Percentiles rank a stretch among this genome's conserved stretches.
Conservation (phyloP, 805 yeast genomes). For the Kregervanrija fluxuum region DNA sequence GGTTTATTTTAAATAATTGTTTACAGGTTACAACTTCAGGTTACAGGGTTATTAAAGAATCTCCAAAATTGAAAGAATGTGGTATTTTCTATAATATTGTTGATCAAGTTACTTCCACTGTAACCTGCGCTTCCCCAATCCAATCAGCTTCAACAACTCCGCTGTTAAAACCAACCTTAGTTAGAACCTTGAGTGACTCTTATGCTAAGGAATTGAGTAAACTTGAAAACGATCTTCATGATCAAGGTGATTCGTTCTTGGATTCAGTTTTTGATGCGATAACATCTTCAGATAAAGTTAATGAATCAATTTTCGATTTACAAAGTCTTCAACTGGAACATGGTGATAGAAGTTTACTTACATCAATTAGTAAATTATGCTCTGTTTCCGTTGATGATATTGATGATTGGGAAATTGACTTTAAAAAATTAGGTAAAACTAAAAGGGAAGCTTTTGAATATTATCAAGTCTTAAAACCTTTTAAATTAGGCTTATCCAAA, state of each 20-base stretch:
- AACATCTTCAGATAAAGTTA: constrained; percentile 26
- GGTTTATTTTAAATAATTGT: constrained; percentile 39
- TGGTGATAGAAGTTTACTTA: constrained; percentile 18
- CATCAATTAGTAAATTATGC: constrained; percentile 25
- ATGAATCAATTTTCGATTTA: constrained; percentile 23
- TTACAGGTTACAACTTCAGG: constrained; percentile 31
- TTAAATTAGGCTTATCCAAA: constrained; percentile 31
- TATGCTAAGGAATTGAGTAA: constrained; percentile 22
- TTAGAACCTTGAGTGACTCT: constrained; percentile 21
- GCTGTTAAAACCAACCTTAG: constrained; percentile 16
- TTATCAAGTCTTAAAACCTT: constrained; percentile 17
- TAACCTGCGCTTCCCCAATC: constrained; percentile 2
- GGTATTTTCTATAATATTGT: constrained; percentile 5
- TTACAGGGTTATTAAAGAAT: constrained; percentile 24
- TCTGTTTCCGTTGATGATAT: constrained; percentile 19
- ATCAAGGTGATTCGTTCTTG: constrained; percentile 56
- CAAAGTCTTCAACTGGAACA: constrained; percentile 9
- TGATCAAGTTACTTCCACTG: constrained; percentile 8
- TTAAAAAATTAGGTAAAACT: constrained; percentile 8
- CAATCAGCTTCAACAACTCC: constrained; percentile 8
- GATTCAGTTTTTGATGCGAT: constrained; percentile 59
- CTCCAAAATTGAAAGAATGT: constrained; percentile 18
- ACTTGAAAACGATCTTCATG: constrained; percentile 41
- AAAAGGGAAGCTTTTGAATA: constrained; percentile 6
- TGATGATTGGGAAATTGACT: constrained; percentile 9